A percentile compares a stretch with the other conserved stretches of the same genome.
Conservation (phyloP, 2,329 filamentous ascomycete genomes). For the Ascochyta viciae-villosae region DNA sequence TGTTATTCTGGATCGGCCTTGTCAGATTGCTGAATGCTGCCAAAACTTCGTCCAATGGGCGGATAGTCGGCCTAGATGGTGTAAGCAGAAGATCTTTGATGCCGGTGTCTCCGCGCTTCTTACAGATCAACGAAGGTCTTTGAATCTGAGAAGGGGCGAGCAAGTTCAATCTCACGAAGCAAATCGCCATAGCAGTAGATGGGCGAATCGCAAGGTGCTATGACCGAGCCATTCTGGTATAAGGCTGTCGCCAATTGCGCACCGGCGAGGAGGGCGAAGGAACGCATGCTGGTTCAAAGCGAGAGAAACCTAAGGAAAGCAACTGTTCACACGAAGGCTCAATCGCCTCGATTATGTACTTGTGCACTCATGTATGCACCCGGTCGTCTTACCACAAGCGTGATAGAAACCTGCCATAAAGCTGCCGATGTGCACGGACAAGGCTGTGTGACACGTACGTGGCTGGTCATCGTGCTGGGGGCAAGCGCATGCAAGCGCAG, state of each 20-base stretch:
- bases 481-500: slow-evolving; percentile 5
- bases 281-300: slow-evolving; percentile 19
- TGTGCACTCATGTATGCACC: slow-evolving; percentile 8
- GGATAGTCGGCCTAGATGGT: slow-evolving; percentile 63
- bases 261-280: slow-evolving; percentile 23
- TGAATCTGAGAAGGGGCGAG: slow-evolving; percentile 69
- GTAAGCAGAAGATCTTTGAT: slow-evolving; percentile 5
- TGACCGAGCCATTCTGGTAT: slow-evolving; percentile 66
- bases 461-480: slow-evolving; percentile 21
- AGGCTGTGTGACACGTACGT: slow-evolving; percentile 28
- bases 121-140: slow-evolving; percentile 72
- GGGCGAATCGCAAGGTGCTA: slow-evolving; percentile 71
- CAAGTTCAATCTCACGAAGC: slow-evolving; percentile 67
- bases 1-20: slow-evolving; percentile 69
- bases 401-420: slow-evolving; percentile 27
- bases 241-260: slow-evolving; percentile 52
- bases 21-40: slow-evolving; percentile 65
- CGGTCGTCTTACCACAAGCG: slow-evolving; percentile 7
- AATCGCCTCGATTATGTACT: slow-evolving; percentile 8
- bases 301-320: neutral
- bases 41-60: slow-evolving; percentile 66
- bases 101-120: neutral
- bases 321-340: neutral
- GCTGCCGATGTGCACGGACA: slow-evolving; percentile 19
- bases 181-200: slow-evolving; percentile 73